Conservation (phyloP, 1,139 yeast genomes). For the Debaryomyces fabryi region DNA sequence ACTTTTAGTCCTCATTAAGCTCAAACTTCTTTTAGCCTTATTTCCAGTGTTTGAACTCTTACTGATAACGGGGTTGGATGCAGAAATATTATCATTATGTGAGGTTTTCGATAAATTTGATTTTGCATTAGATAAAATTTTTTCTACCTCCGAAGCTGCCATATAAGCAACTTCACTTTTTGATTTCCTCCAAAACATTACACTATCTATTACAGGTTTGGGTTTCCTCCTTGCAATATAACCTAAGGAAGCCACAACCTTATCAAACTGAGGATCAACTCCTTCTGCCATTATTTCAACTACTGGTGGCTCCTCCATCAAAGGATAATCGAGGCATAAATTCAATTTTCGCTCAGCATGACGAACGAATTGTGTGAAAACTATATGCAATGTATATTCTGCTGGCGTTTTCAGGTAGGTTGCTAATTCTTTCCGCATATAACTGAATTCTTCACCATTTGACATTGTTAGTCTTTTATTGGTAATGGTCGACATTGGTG, state of each 20-base stretch:
- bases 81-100: background rate
- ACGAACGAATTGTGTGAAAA: slow-evolving; percentile 93
- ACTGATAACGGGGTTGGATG: background rate
- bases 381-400: slow-evolving; percentile 89
- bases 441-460: slow-evolving; percentile 38
- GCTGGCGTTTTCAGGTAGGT: slow-evolving; percentile 80
- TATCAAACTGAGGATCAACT: slow-evolving; percentile 81
- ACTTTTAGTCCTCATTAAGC: slow-evolving; percentile 46
- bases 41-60: slow-evolving; percentile 9
- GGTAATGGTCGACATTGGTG: slow-evolving; percentile 28
- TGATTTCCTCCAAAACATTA: slow-evolving; percentile 96
- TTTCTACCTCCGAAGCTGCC: slow-evolving; percentile 68
- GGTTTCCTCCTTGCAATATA: slow-evolving; percentile 89
- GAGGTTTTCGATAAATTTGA: slow-evolving; percentile 16
- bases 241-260: slow-evolving; percentile 82
- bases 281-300: slow-evolving; percentile 86
- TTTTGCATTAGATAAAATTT: slow-evolving; percentile 30
- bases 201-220: slow-evolving; percentile 94
- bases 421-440: slow-evolving; percentile 51
- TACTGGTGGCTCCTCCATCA: slow-evolving; percentile 77
- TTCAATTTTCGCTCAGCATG: slow-evolving; percentile 87
- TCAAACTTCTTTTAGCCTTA: slow-evolving; percentile 41
- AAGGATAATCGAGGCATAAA: slow-evolving; percentile 67
- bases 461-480: slow-evolving; percentile 28
- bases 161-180: slow-evolving; percentile 80